Conservation (phyloP, 345 rosid genomes). For the Combretum micranthum region DNA sequence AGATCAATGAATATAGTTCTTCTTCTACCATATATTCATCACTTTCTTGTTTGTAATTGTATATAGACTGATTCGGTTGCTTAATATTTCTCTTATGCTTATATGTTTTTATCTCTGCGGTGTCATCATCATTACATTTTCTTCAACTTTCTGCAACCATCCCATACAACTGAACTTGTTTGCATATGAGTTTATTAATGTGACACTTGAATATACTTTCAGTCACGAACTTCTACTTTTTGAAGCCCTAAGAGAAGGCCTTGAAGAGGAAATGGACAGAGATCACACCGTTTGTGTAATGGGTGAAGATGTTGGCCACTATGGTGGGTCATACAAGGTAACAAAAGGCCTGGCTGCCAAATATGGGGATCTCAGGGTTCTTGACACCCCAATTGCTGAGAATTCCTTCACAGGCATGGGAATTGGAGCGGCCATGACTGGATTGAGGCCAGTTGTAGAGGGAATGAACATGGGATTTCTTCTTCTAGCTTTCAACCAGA, state of each 20-base stretch:
- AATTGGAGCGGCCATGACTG: slow-evolving; percentile 93
- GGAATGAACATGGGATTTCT: slow-evolving; percentile 99
- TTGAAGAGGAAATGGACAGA: slow-evolving; percentile 99
- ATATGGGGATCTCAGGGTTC: slow-evolving; percentile 90
- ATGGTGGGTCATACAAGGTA: slow-evolving; percentile 95
- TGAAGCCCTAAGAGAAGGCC: slow-evolving; percentile 87
- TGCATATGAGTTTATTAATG: neutral
- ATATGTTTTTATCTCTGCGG: too few species aligned
- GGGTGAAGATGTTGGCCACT: slow-evolving; percentile 99
- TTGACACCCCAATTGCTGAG: slow-evolving; percentile 93
- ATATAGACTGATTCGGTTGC: too few species aligned
- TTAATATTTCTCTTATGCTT: too few species aligned
- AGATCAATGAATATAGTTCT: too few species aligned
- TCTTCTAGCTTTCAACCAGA: slow-evolving; percentile 94
- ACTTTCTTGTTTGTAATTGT: too few species aligned
- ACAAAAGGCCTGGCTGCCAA: slow-evolving; percentile 68
- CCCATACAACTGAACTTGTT: neutral
- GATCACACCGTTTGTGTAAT: slow-evolving; percentile 75
- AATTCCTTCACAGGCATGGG: slow-evolving; percentile 98
- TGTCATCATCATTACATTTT: neutral
- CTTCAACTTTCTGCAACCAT: neutral
- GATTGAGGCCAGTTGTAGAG: slow-evolving; percentile 79
- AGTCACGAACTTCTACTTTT: slow-evolving; percentile 87
- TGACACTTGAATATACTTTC: slow-evolving; percentile 9
- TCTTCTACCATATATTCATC: too few species aligned